These are phyloP conservation scores for Cyathus striatus DNA, from an alignment of 768 basidiomycete genomes.

Conservation along the genomic window DNA sequence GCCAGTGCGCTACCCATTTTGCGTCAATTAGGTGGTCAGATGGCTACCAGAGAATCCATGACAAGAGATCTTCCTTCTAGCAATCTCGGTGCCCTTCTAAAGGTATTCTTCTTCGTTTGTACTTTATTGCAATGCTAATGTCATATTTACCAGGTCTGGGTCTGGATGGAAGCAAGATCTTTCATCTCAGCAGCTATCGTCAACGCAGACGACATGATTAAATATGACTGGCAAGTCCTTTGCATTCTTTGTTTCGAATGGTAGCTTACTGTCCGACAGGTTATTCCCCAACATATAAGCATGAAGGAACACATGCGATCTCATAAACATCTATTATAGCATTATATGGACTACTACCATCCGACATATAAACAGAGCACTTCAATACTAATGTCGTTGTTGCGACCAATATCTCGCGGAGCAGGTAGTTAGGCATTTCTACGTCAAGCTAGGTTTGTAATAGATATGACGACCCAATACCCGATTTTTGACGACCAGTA, in stretches of 20 bases:
- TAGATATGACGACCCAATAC: no score
- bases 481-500: no score
- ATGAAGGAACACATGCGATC: no score
- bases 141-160: slow-evolving; percentile 62
- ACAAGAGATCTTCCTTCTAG: slow-evolving; percentile 57
- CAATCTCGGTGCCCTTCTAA: slow-evolving; percentile 81
- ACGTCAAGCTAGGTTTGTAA: no score
- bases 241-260: background rate
- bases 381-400: no score
- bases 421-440: no score
- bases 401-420: no score
- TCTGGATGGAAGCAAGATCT: slow-evolving; percentile 89
- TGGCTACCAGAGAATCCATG: slow-evolving; percentile 66
- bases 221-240: slow-evolving; percentile 73
- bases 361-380: no score
- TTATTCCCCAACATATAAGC: slow-evolving; percentile 22
- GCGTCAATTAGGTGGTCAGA: slow-evolving; percentile 85
- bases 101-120: slow-evolving; percentile 46
- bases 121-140: slow-evolving; percentile 3
- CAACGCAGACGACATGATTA: slow-evolving; percentile 81
- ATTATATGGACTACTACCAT: no score
- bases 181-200: slow-evolving; percentile 75
- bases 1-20: slow-evolving; percentile 93
- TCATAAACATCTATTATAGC: no score
- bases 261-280: slow-evolving; percentile 9